Evolutionary conservation across 2,329 filamentous ascomycete genomes (phyloP), one percentile per base, ranked within the genome.

Genomic region (Macrophomina pseudophaseolina): DNA sequence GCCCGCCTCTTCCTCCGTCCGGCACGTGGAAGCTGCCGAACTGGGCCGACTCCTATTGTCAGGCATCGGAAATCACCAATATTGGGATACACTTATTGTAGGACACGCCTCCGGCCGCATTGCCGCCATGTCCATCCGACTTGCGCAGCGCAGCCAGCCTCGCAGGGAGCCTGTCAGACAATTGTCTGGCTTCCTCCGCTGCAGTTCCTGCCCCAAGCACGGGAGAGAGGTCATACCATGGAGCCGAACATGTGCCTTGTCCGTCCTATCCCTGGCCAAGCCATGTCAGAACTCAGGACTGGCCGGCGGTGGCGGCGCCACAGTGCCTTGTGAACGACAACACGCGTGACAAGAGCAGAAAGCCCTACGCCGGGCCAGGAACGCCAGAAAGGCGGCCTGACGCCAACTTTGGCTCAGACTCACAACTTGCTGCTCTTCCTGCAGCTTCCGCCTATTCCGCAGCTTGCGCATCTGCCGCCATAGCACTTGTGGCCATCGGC

Each of bases 231-330:
- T 33, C 28, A 14, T 6, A n/a, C 28, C 28, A 33, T 38, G n/a
- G 1, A 14, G 16, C 51, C 51, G 33, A 35, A 18, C 51, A 33
- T 14, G 8, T 7, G 6, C 30, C 30, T 14, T 32, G 23, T 16
- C 49, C 14, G 8, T 28, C 46, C 2, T 14, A 53, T 38, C 5
- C 8, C 52, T 54, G 23, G n/a, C 32, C 52, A 54, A 49, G 30
- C 42, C 58, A 49, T 49, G 58, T 60, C 58, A 60, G 58, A 49
- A 60, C 42, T 42, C 53, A 42, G 53, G 52, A 33, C 14, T 28
- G 51, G 11, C n/a, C 18, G 53, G 56, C 14, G 56, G 56, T 44
- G 56, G 56, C 40, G 56, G 28, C n/a, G 16, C 56, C 16, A 33
- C 23, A 23, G 56, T 23, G 9, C n/a, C 56, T 59, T n/a, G 54